Percentiles rank a stretch among this genome's conserved stretches.
phyloP scores from a whole-genome alignment of 23 red algal genomes.

The Gracilaria gracilis region DNA sequence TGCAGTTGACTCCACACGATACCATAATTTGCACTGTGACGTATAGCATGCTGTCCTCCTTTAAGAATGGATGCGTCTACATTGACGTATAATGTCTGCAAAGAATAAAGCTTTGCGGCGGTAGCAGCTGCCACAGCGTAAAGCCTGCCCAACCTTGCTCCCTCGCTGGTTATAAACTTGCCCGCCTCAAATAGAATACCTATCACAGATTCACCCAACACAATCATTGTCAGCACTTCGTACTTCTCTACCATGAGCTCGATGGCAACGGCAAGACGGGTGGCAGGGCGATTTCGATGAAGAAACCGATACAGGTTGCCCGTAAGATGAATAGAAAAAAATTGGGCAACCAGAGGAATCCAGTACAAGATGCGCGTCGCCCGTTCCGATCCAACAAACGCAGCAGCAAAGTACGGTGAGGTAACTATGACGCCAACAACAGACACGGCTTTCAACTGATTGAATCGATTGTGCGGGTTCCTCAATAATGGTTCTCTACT shows the following conservation, averaged over 20 bases:
- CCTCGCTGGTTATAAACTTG: constrained; percentile 45
- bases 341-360: constrained; percentile 13
- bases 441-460: constrained; percentile 33
- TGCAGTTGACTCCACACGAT: constrained; percentile 67
- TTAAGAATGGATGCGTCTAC: constrained; percentile 62
- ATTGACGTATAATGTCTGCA: constrained; percentile 68
- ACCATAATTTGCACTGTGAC: constrained; percentile 29
- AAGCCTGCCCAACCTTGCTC: constrained; percentile 22
- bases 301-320: constrained; percentile 15
- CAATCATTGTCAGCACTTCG: constrained; percentile 71
- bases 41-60: constrained; percentile 64
- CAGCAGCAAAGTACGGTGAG: constrained; percentile 67
- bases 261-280: constrained; percentile 54
- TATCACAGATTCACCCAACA: constrained; percentile 65
- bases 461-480: constrained; percentile 29
- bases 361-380: constrained; percentile 58
- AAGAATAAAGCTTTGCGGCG: constrained; percentile 55
- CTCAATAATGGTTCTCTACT: constrained; percentile 21
- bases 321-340: constrained; percentile 51
- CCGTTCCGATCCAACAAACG: constrained; percentile 54
- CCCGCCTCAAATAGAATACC: constrained; percentile 70
- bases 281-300: constrained; percentile 33
- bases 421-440: neutral
- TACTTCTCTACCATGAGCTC: constrained; percentile 77
- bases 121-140: constrained; percentile 48